Base-by-base conservation (phyloP, 1,139 yeast genomes). In the Hansenula anomala region DNA sequence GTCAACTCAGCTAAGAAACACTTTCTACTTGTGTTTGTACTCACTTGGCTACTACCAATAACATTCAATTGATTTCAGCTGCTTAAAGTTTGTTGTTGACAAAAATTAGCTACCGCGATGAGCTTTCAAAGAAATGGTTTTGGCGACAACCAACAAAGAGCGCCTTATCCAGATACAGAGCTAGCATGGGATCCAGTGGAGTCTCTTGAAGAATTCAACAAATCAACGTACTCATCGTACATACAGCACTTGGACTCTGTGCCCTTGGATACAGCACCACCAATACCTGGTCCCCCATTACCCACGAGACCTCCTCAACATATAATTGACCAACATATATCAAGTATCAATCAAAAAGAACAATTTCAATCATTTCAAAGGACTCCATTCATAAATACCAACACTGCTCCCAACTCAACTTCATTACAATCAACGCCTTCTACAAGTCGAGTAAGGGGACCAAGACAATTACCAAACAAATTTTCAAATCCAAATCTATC, bases 221-320 rank as follows among this genome's bases (percentile, higher is more conserved):
- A 24, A 16, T 24, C 37, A 4, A 32, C 34, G 11, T 32, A 32
- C 23, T 17, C 28, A 5, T 12, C 22, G 2, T 32, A 32, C 12
- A 19, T 19, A 10, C 26, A 27, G 9, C 14, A 19, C 25, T 6
- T 17, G 20, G 48, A 46, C 35, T 16, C 34, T 8, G 8, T 30
- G 17, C 30, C 26, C 14, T 26, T 36, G 23, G 31, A 36, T 11
- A 28, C 40, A 11, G 31, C 28, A 20, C 18, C 32, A 16, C 36
- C 8, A 15, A 8, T 39, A 33, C 15, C 34, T 34, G 31, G 49
- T 2, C 54, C 52, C 2, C 49, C 52, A 9, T 32, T 50, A 7
- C 54, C 54, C 3, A 34, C 44, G 5, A 39, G 51, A 18, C 54
- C 55, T 1, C 50, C 49, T 2, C 52, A 51, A 34, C 38, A 42